These are phyloP conservation scores for Luffa acutangula DNA, from an alignment of 306 rosid genomes.

Conservation along the genomic window DNA sequence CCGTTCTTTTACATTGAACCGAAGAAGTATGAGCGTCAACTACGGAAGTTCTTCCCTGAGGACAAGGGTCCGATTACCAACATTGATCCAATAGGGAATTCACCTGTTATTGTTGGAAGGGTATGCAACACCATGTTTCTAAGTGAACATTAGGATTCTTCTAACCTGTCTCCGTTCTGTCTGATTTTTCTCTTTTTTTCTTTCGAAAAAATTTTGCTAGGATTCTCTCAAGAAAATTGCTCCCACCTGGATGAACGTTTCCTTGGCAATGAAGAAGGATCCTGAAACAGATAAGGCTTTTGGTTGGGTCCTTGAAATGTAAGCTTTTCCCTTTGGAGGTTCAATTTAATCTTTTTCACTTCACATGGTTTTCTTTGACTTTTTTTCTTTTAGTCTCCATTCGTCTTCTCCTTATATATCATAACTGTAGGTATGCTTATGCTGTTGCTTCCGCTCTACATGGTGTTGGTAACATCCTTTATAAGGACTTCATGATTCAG, in stretches of 20 bases:
- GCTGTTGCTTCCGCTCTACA: constrained; percentile 88
- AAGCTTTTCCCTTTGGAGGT: constrained; percentile 15
- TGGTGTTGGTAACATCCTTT: constrained; percentile 64
- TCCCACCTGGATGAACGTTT: constrained; percentile 99
- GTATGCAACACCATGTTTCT: constrained; percentile 27
- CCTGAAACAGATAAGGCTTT: constrained; percentile 97
- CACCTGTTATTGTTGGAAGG: constrained; percentile 94
- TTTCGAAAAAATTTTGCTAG: constrained; percentile 29
- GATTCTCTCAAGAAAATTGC: constrained; percentile 92
- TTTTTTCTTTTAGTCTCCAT: background rate
- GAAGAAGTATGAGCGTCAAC: constrained; percentile 55
- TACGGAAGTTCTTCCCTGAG: constrained; percentile 72
- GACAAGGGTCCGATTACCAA: constrained; percentile 70
- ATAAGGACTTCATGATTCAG: constrained; percentile 99
- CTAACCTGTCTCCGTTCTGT: background rate
- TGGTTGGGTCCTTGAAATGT: constrained; percentile 99
- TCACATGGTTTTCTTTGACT: background rate
- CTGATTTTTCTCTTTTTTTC: constrained; percentile 7
- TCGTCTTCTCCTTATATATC: constrained; percentile 12
- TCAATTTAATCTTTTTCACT: background rate
- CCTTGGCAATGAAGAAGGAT: constrained; percentile 96
- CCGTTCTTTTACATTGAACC: constrained; percentile 98
- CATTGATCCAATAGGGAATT: constrained; percentile 92
- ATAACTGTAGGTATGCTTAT: constrained; percentile 72
- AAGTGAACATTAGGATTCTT: background rate